Evolutionary conservation across 2,329 filamentous ascomycete genomes (phyloP).

Genomic region (Botrytis sinoallii): DNA sequence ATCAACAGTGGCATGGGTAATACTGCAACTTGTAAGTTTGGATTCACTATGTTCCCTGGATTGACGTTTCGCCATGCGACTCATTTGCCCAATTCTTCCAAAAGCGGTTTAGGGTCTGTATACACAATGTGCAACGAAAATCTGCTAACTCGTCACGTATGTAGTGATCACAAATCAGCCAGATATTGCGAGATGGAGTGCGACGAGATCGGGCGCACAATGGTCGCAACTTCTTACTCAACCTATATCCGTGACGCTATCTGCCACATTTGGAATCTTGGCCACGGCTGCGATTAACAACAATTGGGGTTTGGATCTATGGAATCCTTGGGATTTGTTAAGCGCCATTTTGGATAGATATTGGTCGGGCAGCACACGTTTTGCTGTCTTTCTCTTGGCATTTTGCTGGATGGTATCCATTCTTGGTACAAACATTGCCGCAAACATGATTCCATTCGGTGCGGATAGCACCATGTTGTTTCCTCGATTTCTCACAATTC

Average conservation of each 20-base stretch:
- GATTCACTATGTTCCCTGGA: background rate
- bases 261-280: slow-evolving; percentile 34
- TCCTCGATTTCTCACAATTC: slow-evolving; percentile 54
- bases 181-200: slow-evolving; percentile 44
- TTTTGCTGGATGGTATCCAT: slow-evolving; percentile 53
- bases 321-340: slow-evolving; percentile 48
- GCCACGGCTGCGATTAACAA: slow-evolving; percentile 35
- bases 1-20: slow-evolving; percentile 43
- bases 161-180: slow-evolving; percentile 43
- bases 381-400: slow-evolving; percentile 45
- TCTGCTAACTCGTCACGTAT: background rate
- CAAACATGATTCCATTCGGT: slow-evolving; percentile 53
- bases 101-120: too few relatives aligned
- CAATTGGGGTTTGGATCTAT: slow-evolving; percentile 39
- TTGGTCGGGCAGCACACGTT: slow-evolving; percentile 40
- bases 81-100: background rate
- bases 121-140: background rate
- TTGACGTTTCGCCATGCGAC: background rate
- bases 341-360: slow-evolving; percentile 37
- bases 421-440: slow-evolving; percentile 54
- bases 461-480: slow-evolving; percentile 54
- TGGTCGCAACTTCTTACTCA: slow-evolving; percentile 42
- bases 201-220: slow-evolving; percentile 35
- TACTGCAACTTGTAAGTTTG: slow-evolving; percentile 34
- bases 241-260: slow-evolving; percentile 27